Conservation (phyloP, 1,139 yeast species). For the Entelexis paramagnoliae region DNA sequence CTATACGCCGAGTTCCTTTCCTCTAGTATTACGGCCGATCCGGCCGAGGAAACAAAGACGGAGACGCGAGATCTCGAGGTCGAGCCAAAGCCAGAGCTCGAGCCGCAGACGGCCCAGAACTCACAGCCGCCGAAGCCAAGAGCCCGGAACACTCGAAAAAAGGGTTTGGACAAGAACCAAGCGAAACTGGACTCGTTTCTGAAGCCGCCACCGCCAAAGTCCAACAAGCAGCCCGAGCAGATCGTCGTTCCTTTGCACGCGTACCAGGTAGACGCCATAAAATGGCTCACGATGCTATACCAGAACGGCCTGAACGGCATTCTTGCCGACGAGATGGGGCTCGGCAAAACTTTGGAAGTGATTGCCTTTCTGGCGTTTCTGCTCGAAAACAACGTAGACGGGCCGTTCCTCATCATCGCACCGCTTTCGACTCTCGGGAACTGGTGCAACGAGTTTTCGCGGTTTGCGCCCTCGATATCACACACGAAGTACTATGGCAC, state of each 20-base stretch:
- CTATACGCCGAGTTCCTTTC: constrained; percentile 75
- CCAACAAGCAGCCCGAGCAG: constrained; percentile 39
- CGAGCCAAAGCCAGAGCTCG: neutral
- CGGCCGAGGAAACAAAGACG: neutral
- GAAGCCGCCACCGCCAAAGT: constrained; percentile 34
- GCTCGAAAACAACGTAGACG: constrained; percentile 65
- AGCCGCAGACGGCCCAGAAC: neutral
- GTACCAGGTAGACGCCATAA: constrained; percentile 81
- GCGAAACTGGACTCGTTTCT: constrained; percentile 24
- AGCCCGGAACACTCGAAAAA: constrained; percentile 18
- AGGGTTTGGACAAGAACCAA: neutral
- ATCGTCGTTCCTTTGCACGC: constrained; percentile 65
- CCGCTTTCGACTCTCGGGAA: constrained; percentile 81
- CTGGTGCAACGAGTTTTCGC: constrained; percentile 64
- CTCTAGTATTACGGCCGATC: constrained; percentile 42
- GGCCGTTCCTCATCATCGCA: constrained; percentile 79
- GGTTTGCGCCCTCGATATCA: constrained; percentile 58
- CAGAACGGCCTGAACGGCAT: constrained; percentile 94
- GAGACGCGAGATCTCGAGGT: neutral
- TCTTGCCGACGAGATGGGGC: constrained; percentile 94
- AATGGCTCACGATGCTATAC: constrained; percentile 78
- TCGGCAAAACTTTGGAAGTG: constrained; percentile 89
- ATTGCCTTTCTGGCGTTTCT: constrained; percentile 67
- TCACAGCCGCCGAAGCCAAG: neutral
- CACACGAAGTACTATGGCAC: constrained; percentile 58